A percentile compares a stretch with the other conserved stretches of the same genome.
Evolutionary conservation across 2,329 filamentous ascomycete genomes (phyloP).

Genomic region (Alternaria burnsii): DNA sequence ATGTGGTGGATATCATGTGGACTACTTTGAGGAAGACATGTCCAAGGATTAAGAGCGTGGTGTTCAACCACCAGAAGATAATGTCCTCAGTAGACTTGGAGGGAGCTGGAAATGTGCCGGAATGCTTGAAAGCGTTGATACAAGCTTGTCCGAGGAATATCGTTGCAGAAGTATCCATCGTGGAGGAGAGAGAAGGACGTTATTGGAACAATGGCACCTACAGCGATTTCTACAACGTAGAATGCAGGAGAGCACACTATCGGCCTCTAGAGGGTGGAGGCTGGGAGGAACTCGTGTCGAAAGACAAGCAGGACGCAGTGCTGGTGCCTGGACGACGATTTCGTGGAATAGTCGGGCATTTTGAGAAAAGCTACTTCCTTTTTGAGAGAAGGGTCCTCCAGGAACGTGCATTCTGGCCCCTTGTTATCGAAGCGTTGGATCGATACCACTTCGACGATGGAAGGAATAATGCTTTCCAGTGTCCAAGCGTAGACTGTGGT

Average conservation of each 20-base stretch:
- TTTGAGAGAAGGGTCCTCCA: too few species aligned
- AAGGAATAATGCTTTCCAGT: conserved; percentile 14
- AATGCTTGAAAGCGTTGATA: conserved; percentile 11
- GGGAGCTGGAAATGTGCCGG: conserved; percentile 9
- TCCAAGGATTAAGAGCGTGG: conserved; percentile 19
- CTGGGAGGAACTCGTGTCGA: too few species aligned
- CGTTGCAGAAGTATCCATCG: background rate
- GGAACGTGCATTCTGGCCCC: too few species aligned
- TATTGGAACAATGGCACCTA: background rate
- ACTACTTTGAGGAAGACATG: conserved; percentile 13
- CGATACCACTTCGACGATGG: background rate
- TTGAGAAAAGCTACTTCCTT: too few species aligned
- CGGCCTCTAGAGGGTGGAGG: too few species aligned
- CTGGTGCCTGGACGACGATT: too few species aligned
- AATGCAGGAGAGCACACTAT: too few species aligned
- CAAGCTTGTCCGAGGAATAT: conserved; percentile 15
- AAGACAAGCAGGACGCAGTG: too few species aligned
- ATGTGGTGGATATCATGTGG: conserved; percentile 19
- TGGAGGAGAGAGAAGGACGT: background rate
- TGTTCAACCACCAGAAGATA: conserved; percentile 19
- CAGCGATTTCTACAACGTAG: background rate
- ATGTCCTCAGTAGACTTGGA: background rate
- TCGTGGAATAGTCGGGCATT: too few species aligned
- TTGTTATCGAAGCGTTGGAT: too few species aligned
- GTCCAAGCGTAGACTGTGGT: conserved; percentile 17